phyloP scores from a whole-genome alignment of 2,329 filamentous ascomycete genomes.

The Periconia digitata region DNA sequence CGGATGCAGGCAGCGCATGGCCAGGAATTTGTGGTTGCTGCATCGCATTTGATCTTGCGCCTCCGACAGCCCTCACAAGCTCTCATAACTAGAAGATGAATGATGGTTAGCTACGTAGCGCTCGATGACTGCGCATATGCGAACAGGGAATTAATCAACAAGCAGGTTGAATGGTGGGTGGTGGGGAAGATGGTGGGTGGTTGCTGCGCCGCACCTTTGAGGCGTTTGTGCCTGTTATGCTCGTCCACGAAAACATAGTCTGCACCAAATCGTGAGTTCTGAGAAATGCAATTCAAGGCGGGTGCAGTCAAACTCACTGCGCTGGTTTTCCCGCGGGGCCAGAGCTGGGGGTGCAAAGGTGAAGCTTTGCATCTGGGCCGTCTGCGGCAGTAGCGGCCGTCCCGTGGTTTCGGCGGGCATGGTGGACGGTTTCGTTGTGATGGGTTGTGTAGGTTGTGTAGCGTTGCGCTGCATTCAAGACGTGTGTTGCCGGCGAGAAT shows the following conservation, averaged over 20 bases:
- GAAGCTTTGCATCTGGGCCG: conserved; percentile 72
- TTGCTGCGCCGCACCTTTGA: conserved; percentile 71
- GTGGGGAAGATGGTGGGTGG: conserved; percentile 2
- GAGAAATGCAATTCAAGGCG: neutral
- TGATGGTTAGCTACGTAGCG: conserved; percentile 23
- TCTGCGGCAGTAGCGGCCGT: conserved; percentile 67
- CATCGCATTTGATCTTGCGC: conserved; percentile 97
- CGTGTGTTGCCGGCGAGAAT: neutral
- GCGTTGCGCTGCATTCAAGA: too few relatives aligned
- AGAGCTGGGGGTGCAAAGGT: conserved; percentile 69
- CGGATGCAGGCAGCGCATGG: conserved; percentile 92
- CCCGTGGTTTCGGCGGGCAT: conserved; percentile 67
- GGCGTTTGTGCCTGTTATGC: conserved; percentile 93
- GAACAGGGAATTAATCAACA: too few relatives aligned
- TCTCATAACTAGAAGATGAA: conserved; percentile 72
- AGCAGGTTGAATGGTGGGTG: too few relatives aligned
- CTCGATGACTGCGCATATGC: neutral
- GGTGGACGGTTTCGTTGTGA: too few relatives aligned
- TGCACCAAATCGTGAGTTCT: conserved; percentile 45
- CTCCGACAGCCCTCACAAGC: conserved; percentile 93
- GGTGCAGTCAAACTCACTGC: conserved; percentile 65
- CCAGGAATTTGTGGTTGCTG: conserved; percentile 95
- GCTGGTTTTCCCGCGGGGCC: conserved; percentile 74
- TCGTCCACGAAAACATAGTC: conserved; percentile 99
- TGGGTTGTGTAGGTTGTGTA: too few relatives aligned